Percentiles rank a stretch among this genome's conserved stretches.
phyloP scores from a whole-genome alignment of 2,329 filamentous ascomycete genomes.

The Curvularia sp. region DNA sequence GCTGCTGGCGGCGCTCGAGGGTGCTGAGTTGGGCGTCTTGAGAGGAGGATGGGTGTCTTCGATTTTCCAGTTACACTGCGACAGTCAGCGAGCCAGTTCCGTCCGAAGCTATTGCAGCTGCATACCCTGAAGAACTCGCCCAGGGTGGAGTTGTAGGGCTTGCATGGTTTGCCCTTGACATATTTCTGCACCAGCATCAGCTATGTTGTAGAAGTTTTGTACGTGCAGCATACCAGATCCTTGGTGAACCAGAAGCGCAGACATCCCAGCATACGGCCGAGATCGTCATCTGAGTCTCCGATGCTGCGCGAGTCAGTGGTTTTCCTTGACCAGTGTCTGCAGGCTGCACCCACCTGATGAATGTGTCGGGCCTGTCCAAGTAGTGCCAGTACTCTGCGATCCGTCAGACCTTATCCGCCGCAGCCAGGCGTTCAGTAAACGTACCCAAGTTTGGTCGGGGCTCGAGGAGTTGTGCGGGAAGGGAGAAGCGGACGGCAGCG shows the following conservation, averaged over 20 bases:
- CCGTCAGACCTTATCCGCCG: slow-evolving; percentile 30
- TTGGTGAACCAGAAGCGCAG: slow-evolving; percentile 99
- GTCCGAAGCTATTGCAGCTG: not conserved
- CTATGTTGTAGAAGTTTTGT: slow-evolving; percentile 14
- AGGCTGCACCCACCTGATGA: slow-evolving; percentile 63
- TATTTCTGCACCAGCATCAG: slow-evolving; percentile 72
- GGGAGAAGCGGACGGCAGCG: slow-evolving; percentile 91
- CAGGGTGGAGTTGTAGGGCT: slow-evolving; percentile 96
- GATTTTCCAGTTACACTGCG: slow-evolving; percentile 91
- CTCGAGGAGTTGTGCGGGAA: slow-evolving; percentile 93
- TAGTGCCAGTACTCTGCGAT: slow-evolving; percentile 94
- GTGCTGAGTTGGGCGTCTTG: slow-evolving; percentile 53
- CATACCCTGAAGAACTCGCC: slow-evolving; percentile 95
- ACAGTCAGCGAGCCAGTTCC: slow-evolving; percentile 23
- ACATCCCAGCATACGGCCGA: slow-evolving; percentile 94
- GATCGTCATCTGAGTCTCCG: slow-evolving; percentile 86
- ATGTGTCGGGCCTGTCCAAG: slow-evolving; percentile 91
- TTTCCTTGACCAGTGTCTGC: not conserved
- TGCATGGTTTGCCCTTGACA: slow-evolving; percentile 97
- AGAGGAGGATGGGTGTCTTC: slow-evolving; percentile 75
- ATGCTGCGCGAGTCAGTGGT: slow-evolving; percentile 61
- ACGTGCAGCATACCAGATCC: slow-evolving; percentile 68
- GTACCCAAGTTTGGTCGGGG: slow-evolving; percentile 87
- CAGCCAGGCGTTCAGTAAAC: slow-evolving; percentile 25
- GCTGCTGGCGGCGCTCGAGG: slow-evolving; percentile 47